Evolutionary conservation across 176 grass and related monocot species (phyloP), one percentile per base, ranked within the genome.

Genomic region (Canna indica): DNA sequence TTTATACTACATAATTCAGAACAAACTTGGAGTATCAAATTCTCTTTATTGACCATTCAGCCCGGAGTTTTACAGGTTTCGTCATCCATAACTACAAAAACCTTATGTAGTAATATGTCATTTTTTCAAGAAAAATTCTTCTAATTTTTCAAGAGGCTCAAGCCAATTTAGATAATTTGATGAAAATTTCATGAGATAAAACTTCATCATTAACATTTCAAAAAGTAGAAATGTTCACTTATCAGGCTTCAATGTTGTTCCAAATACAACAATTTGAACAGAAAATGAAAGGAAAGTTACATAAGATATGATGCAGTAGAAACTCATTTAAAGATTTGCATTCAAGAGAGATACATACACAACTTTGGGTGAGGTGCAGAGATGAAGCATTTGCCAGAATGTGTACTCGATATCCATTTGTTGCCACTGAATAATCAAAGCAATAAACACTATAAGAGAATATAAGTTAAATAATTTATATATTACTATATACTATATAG

Each of bases 341-440:
- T 58, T 32, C 25, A 53, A 22, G 64, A 84, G 59, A 73, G 60
- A 88, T 80, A 78, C 94, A 33, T 93, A 99, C 94, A 99, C 94
- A 85, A 99, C 75, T 99, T 99, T 93, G 20, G 86, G 94, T 71
- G 94, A 93, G 78, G 89, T 99, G 88, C 89, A 99, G 48, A 99
- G 94, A 87, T 99, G 79, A 75, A 99, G 89, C 94, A 99, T 99
- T 93, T 99, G 94, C 94, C 94, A 99, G 84, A 99, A 93, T 54
- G 94, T 93, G 78, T 99, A 99, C 83, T 99, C 89, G 22, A 93
- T 85, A 73, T 99, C 94, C 94, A 99, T 99, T 97, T 99, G 94
- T 85, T 93, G 94, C 94, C 94, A 99, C 94, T 99, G 81, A 10
- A 70, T 50, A 31, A 50, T 2, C 26, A 70, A 48, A 70, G 29